Base-by-base conservation (phyloP, 2,329 filamentous ascomycete species). In the Lasiodiplodia theobromae region DNA sequence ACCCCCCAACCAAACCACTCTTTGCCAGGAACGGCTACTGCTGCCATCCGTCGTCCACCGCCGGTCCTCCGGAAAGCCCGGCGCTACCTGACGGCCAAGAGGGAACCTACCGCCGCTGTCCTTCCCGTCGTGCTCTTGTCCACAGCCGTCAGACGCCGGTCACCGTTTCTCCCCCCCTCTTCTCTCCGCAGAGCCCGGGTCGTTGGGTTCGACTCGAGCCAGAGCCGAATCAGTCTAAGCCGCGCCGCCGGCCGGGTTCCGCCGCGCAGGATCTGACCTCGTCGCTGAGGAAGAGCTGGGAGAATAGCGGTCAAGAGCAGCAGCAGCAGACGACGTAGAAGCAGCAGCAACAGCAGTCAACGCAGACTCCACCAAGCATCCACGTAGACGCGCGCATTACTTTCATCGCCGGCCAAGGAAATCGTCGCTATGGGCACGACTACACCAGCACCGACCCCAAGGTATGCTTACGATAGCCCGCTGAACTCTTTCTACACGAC, bases 241-340 rank as follows among this genome's bases (percentile, higher is more conserved):
- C 25, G 58, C 25, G 40, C 14, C 40, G 40, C 40, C 38, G 58
- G 40, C 58, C 38, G 58, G 23, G 21, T 21, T 49, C 40, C 16
- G n/a, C 40, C 40, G 58, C 31, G 8, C 8, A 62, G 16, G 31
- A 18, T 52, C 37, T 64, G 60, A 49, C 11, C 16, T 52, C 60
- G n/a, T 64, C 28, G 38, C 40, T 64, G 47, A 64, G 52, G 47
- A 64, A 64, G 60, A 64, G 60, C 60, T 51, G 44, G 58, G 18
- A 52, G 60, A 38, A 7, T 34, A 38, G 28, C 44, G 37, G 34
- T 57, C 54, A 57, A 52, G 21, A 51, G 44, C 58, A 51, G 40
- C 58, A 52, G 31, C 25, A 25, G 60, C 40, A 38, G 60, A 8
- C 6, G 31, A 7, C 6, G 31, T 10, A 34, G 31, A 7, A 34